Evolutionary conservation across 2,329 filamentous ascomycete species (phyloP).

Genomic region (Phyllosticta citrichinensis): DNA sequence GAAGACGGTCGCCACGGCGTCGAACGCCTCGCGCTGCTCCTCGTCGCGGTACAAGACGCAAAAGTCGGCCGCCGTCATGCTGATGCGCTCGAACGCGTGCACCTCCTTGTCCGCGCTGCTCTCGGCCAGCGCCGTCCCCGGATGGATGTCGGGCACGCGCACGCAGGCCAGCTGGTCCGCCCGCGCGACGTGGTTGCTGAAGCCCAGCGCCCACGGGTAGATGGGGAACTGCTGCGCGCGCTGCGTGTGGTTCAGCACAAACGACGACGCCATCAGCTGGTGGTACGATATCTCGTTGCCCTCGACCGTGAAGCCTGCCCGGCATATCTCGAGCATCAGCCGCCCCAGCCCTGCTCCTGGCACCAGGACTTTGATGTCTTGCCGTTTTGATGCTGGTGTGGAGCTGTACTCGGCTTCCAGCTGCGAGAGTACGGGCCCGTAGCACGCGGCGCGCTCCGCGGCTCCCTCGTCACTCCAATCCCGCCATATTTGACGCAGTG

Average conservation of each 20-base stretch:
- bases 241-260: conserved; percentile 60
- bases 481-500: conserved; percentile 84
- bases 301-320: conserved; percentile 62
- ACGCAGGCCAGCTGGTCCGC: conserved; percentile 66
- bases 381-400: not conserved
- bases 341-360: conserved; percentile 85
- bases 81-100: conserved; percentile 57
- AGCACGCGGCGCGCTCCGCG: conserved; percentile 65
- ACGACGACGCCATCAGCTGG: conserved; percentile 75
- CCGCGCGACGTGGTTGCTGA: conserved; percentile 73
- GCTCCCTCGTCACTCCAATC: conserved; percentile 82
- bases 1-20: conserved; percentile 83
- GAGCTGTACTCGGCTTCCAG: conserved; percentile 43
- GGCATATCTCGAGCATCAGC: conserved; percentile 77
- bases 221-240: conserved; percentile 56
- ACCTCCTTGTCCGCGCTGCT: conserved; percentile 15
- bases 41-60: conserved; percentile 68
- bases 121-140: conserved; percentile 22
- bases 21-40: conserved; percentile 53
- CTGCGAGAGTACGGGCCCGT: conserved; percentile 59
- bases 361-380: conserved; percentile 57
- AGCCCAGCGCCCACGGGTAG: conserved; percentile 77
- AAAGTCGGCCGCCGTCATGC: conserved; percentile 90
- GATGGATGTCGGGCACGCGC: conserved; percentile 63
- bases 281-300: conserved; percentile 96